Evolutionary conservation across 2,329 filamentous ascomycete species (phyloP), one percentile per base, ranked within the genome.

Genomic region (Ophiostoma montium): DNA sequence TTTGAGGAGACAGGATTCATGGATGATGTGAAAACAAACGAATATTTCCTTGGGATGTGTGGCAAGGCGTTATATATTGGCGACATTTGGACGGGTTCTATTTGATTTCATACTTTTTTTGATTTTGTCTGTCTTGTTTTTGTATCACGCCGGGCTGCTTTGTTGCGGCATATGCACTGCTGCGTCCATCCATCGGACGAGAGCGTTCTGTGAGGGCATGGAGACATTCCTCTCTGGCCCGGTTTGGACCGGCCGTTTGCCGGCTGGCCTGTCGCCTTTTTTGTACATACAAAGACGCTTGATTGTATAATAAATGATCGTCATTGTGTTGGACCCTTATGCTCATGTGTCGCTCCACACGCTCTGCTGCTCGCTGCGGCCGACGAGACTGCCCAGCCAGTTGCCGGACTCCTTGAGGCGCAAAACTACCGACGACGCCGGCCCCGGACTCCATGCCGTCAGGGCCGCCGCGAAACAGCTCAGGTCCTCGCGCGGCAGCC

Each of bases 311-410:
- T 11, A 16, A 39, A n/a, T 27, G 15, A 13, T 27, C 12, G n/a
- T 30, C 5, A 15, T 13, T 15, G 7, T 35, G 35, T 27, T 4
- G 23, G 5, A 27, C 4, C 8, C 23, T 27, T 48, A 47, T 35
- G 38, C 11, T 44, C 42, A 44, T 3, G 39, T 33, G 27, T 35
- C 39, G 8, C 46, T 35, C 72, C 75, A 76, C 33, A 82, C 68
- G 57, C 62, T 65, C 55, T 62, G 67, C 57, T 70, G 61, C 35
- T 65, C 68, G 27, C 66, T 64, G 39, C 65, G 63, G n/a, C 75
- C 75, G 45, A 78, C 65, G 56, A 82, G 68, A 47, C 67, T 67
- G 11, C 77, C 77, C 36, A 84, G 68, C 74, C 80, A 86, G 60
- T 80, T 76, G 27, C 79, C 78, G 51, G 72, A 76, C 18, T 72